Percentiles rank a stretch among this genome's conserved stretches.
phyloP scores from a whole-genome alignment of 305 asterid genomes.

The Fraxinus dipetala region DNA sequence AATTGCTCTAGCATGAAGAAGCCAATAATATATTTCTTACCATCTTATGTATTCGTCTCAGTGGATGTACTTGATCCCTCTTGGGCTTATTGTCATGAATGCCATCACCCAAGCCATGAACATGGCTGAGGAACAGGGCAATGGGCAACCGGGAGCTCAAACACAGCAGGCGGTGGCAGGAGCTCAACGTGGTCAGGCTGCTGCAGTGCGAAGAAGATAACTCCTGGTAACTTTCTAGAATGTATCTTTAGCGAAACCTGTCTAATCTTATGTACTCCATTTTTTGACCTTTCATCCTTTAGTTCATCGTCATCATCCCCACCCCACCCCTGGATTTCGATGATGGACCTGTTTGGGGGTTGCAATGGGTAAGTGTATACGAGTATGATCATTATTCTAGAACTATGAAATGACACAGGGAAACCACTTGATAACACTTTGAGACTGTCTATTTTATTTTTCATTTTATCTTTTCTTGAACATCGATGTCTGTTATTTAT shows the following conservation, averaged over 20 bases:
- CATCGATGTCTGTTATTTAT: neutral
- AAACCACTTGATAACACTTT: neutral
- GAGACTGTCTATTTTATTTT: neutral
- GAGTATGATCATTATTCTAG: neutral
- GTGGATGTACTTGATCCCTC: constrained; percentile 99
- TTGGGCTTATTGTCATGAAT: constrained; percentile 86
- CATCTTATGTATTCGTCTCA: constrained; percentile 25
- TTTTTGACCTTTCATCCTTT: neutral
- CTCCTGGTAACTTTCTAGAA: neutral
- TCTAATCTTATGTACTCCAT: constrained; percentile 3
- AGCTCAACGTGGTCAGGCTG: constrained; percentile 56
- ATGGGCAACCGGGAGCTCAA: constrained; percentile 65
- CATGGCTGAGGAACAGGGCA: constrained; percentile 74
- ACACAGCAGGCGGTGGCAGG: constrained; percentile 53
- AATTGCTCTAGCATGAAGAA: neutral
- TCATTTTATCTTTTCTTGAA: neutral
- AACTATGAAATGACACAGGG: neutral
- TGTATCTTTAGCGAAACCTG: constrained; percentile 24
- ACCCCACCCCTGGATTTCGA: neutral
- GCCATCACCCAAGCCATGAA: constrained; percentile 96
- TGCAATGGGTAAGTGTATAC: neutral
- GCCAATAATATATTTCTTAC: neutral
- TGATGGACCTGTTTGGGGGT: neutral
- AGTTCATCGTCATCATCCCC: neutral
- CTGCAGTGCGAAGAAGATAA: constrained; percentile 84